Conservation (phyloP, 2,329 filamentous ascomycete species). For the Arthrocladium fulminans region DNA sequence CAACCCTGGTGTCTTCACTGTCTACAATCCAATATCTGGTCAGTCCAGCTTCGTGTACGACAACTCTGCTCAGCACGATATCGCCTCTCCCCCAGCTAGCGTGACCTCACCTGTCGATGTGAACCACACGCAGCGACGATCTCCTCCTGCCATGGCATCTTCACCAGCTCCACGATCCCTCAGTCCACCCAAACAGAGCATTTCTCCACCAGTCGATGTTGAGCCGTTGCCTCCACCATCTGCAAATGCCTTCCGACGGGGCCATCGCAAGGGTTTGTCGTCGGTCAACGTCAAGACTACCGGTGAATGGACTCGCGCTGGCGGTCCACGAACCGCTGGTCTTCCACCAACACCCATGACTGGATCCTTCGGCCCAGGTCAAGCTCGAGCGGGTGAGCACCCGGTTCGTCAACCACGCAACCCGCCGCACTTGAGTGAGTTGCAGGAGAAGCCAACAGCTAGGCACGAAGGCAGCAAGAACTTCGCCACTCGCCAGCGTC, state of each 20-base stretch:
- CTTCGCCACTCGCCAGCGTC: conserved; percentile 85
- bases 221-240: conserved; percentile 76
- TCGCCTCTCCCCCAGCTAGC: conserved; percentile 26
- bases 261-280: conserved; percentile 84
- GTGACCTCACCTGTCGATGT: conserved; percentile 15
- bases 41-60: conserved; percentile 76
- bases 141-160: conserved; percentile 54
- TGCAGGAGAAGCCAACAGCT: conserved; percentile 78
- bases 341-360: conserved; percentile 74
- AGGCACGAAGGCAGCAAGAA: conserved; percentile 96
- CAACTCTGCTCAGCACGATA: conserved; percentile 46
- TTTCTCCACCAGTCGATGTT: conserved; percentile 60
- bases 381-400: conserved; percentile 87
- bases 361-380: conserved; percentile 84
- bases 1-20: conserved; percentile 68
- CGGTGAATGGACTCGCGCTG: conserved; percentile 48
- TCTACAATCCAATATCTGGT: conserved; percentile 78
- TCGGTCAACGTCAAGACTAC: conserved; percentile 45
- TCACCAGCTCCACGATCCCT: conserved; percentile 59
- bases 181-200: conserved; percentile 52
- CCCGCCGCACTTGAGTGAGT: conserved; percentile 83
- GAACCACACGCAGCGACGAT: conserved; percentile 14
- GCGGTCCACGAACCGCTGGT: conserved; percentile 67
- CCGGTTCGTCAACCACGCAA: conserved; percentile 87
- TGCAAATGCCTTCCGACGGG: conserved; percentile 83